phyloP scores from a whole-genome alignment of 257 asterid species.

The Primulina eburnea region DNA sequence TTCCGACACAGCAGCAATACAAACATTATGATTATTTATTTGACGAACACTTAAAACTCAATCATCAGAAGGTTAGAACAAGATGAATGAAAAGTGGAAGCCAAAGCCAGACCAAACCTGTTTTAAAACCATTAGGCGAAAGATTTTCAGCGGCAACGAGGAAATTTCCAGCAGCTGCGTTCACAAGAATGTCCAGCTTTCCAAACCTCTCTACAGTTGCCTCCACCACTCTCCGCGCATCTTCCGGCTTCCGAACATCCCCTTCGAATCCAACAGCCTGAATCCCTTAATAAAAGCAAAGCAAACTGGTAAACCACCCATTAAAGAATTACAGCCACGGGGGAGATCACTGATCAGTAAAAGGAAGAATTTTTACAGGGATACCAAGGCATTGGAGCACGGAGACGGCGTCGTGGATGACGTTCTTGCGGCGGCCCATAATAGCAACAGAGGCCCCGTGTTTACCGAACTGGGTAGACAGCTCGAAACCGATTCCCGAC shows the following conservation, averaged over 20 bases:
- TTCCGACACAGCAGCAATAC: not conserved
- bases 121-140: conserved; percentile 75
- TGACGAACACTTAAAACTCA: not conserved
- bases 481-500: conserved; percentile 75
- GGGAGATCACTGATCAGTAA: not conserved
- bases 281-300: not conserved
- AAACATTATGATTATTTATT: not conserved
- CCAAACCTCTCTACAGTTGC: conserved; percentile 68
- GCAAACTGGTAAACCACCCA: not conserved
- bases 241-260: conserved; percentile 71
- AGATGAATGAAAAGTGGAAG: conserved; percentile 1
- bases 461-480: conserved; percentile 60
- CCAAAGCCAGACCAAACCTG: conserved; percentile 42
- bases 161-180: conserved; percentile 89
- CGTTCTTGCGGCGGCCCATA: conserved; percentile 72
- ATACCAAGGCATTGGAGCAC: conserved; percentile 60
- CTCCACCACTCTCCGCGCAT: conserved; percentile 66
- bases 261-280: conserved; percentile 82
- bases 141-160: conserved; percentile 74
- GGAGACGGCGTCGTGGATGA: conserved; percentile 61
- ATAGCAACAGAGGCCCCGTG: conserved; percentile 77
- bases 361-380: conserved; percentile 36
- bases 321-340: no score
- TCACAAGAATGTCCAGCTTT: conserved; percentile 78
- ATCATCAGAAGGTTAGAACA: not conserved